Evolutionary conservation across 768 basidiomycete species (phyloP), one percentile per base, ranked within the genome.

Genomic region (Pleurotus ostreatus): DNA sequence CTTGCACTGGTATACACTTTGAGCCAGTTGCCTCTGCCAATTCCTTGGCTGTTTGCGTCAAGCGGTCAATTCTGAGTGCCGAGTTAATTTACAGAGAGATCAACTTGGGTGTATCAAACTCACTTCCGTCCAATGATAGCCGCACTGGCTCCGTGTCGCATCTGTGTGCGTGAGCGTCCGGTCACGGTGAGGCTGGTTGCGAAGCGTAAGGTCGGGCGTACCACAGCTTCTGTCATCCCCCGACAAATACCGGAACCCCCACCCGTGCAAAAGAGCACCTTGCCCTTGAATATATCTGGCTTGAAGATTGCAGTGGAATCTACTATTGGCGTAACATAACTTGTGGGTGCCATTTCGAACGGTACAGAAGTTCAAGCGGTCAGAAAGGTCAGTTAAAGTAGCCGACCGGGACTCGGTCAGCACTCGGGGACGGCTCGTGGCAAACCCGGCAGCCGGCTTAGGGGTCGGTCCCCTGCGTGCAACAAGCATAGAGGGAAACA

Each of bases 201-300:
- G 1, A 23, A 46, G 11, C 26, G 26, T 4, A 38, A 7, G 30
- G 48, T 13, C 30, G 16, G 41, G 71, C 84, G 48, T 69, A 94
- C 92, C 65, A 96, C 75, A 18, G 86, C 81, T 65, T 92, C 83
- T 37, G 89, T 89, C 88, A 96, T 94, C 48, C 74, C 82, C 62
- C 87, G 86, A 74, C 94, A 93, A 72, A 99, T 98, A 13, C 95
- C 96, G 57, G 91, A 91, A 2, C 89, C 89, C 13, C 93, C 94
- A 38, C 94, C 94, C 0, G 94, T 96, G 72, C 89, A 93, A 71
- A 92, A 90, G 3, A 92, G 74, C 18, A 95, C 92, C 68, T 95
- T 97, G 58, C 89, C 93, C 60, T 85, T 83, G 83, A 96, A 96
- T 26, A 98, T 78, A 60, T 90, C 86, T 1, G 73, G 65, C 62